Evolutionary conservation across 1,139 yeast genomes (phyloP).

Genomic region (Candida gigantensis): DNA sequence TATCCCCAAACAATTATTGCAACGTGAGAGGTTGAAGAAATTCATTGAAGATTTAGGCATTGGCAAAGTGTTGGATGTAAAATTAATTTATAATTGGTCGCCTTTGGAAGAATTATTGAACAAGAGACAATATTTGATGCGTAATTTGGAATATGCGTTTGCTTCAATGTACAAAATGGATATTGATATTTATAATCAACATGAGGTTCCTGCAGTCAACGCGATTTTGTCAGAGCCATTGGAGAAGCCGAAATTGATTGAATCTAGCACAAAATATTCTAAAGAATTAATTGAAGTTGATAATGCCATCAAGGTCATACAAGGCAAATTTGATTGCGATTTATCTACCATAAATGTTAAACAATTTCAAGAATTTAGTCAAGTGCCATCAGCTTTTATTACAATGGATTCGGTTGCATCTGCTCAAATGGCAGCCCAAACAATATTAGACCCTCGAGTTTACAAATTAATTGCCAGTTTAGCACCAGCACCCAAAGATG

Average conservation of each 20-base stretch:
- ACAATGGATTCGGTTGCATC: constrained; percentile 85
- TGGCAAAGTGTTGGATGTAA: constrained; percentile 58
- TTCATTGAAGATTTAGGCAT: constrained; percentile 64
- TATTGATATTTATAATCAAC: constrained; percentile 39
- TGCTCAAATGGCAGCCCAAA: constrained; percentile 86
- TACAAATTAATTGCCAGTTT: constrained; percentile 66
- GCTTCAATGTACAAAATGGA: constrained; percentile 47
- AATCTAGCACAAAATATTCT: constrained; percentile 21
- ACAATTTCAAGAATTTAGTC: constrained; percentile 31
- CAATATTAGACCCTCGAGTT: constrained; percentile 75
- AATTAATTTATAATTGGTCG: constrained; percentile 57
- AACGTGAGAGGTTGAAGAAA: constrained; percentile 43
- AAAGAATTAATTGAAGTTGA: constrained; percentile 28
- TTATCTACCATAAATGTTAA: constrained; percentile 28
- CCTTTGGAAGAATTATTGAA: constrained; percentile 45
- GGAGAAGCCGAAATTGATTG: constrained; percentile 9
- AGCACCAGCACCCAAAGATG: constrained; percentile 83
- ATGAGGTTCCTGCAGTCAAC: constrained; percentile 31
- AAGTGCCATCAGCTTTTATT: constrained; percentile 70
- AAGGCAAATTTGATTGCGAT: constrained; percentile 29
- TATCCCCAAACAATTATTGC: constrained; percentile 55
- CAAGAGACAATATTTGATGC: constrained; percentile 33
- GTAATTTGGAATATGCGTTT: constrained; percentile 46
- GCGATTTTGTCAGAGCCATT: constrained; percentile 18
- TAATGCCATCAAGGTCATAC: constrained; percentile 29